phyloP scores from a whole-genome alignment of 345 rosid species.

The Rubroshorea leprosula region DNA sequence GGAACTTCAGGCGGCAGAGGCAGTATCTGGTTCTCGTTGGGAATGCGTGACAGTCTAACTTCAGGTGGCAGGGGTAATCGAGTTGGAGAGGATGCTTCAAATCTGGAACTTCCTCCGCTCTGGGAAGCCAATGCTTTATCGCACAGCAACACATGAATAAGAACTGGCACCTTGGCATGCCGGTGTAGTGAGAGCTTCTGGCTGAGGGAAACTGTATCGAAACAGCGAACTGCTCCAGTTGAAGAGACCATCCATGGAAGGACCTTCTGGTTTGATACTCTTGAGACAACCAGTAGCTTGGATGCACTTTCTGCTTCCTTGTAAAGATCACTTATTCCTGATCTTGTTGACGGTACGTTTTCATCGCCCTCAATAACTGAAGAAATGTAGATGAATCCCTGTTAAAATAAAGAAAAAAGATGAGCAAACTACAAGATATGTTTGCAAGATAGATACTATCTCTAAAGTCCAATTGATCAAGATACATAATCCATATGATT shows the following conservation, averaged over 20 bases:
- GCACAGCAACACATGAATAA: conserved; percentile 68
- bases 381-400: conserved; percentile 93
- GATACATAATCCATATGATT: too few species aligned
- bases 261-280: conserved; percentile 76
- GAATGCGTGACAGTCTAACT: conserved; percentile 28
- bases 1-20: conserved; percentile 39
- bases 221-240: conserved; percentile 82
- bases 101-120: conserved; percentile 26
- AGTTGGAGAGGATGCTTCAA: conserved; percentile 26
- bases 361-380: conserved; percentile 68
- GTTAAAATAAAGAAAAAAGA: conserved; percentile 2
- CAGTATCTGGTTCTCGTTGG: conserved; percentile 55
- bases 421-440: too few species aligned
- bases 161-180: conserved; percentile 69
- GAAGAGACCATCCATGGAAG: conserved; percentile 92
- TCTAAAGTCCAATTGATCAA: too few species aligned
- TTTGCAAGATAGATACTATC: too few species aligned
- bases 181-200: conserved; percentile 90
- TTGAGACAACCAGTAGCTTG: conserved; percentile 56
- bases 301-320: conserved; percentile 55
- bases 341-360: conserved; percentile 59
- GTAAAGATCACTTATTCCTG: conserved; percentile 62
- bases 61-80: conserved; percentile 33
- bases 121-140: conserved; percentile 32
- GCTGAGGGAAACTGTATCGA: conserved; percentile 79